Evolutionary conservation across 1,284 basidiomycete genomes (phyloP), one percentile per base, ranked within the genome.

Genomic region (Apiotrichum akiyoshidainum): DNA sequence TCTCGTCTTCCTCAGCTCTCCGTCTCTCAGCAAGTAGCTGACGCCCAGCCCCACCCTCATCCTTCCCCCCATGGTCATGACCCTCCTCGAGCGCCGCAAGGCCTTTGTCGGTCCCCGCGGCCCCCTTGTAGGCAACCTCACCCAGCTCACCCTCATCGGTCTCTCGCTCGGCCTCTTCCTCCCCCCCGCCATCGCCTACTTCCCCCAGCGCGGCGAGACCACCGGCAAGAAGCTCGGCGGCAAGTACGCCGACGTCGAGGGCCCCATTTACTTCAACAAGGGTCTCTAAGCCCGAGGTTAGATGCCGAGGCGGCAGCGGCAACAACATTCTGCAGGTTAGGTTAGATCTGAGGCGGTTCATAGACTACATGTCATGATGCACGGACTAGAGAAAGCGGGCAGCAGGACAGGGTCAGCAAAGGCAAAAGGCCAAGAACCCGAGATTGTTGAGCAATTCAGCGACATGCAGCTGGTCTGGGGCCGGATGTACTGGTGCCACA

Each of bases 111-210:
- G 79, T 3, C 78, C 79, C 2, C 65, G 76, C 46, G 78, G 77
- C 7, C 63, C 63, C 9, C 11, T 72, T 0, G 14, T 68, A 1
- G 67, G 71, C 31, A 74, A 57, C 16, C 49, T 76, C n/a, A 73
- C 78, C 12, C 73, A 79, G 55, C 68, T 81, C 10, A 72, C 76
- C n/a, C 62, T 75, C 42, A 78, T 83, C 68, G 82, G 82, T 7
- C 65, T 79, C 1, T 79, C 77, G 2, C 74, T 83, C 16, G 78
- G 80, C 50, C 65, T 81, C 52, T 82, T 81, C 76, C 72, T 83
- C 0, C 82, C 82, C 1, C 81, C 81, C 9, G 80, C 81, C n/a
- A 82, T 83, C 63, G 81, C 81, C 13, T 78, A 79, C 61, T 83
- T 82, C 72, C 82, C 82, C 7, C 81, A 82, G 61, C 70, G 78